Percentiles rank a stretch among this genome's conserved stretches.
These are phyloP conservation scores for Tricholoma saponaceum DNA, from an alignment of 768 basidiomycete species.

Conservation along the genomic window DNA sequence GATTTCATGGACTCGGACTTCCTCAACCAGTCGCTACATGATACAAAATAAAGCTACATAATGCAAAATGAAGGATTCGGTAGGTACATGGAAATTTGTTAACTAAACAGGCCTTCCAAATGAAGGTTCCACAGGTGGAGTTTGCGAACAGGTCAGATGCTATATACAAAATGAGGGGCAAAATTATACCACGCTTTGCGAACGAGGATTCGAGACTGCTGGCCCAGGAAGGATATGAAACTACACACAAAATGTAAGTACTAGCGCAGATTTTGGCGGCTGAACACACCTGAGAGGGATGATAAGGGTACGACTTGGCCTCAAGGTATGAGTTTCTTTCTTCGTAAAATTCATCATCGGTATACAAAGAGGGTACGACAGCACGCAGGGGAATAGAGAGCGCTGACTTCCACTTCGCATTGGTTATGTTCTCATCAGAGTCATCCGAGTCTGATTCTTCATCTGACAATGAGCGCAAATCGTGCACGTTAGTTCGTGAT, in stretches of 20 bases:
- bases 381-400: constrained; percentile 23
- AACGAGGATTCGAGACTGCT: not conserved
- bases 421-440: constrained; percentile 11
- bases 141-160: not conserved
- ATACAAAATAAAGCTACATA: not conserved
- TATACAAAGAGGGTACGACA: constrained; percentile 19
- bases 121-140: not conserved
- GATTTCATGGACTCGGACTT: not conserved
- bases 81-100: not conserved
- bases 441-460: constrained; percentile 20
- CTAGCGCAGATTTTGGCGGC: not conserved
- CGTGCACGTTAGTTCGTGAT: constrained; percentile 21
- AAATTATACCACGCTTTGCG: not conserved
- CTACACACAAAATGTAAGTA: not conserved
- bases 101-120: not conserved
- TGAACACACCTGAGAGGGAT: constrained; percentile 25
- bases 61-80: not conserved
- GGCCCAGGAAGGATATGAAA: constrained; percentile 14
- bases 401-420: constrained; percentile 13
- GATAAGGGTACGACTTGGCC: constrained; percentile 25
- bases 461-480: constrained; percentile 21
- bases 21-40: not conserved
- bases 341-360: constrained; percentile 18
- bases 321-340: constrained; percentile 29
- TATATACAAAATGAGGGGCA: not conserved